These are phyloP conservation scores for Arachnomyces sp. DNA, from an alignment of 2,329 filamentous ascomycete genomes.

Conservation along the genomic window DNA sequence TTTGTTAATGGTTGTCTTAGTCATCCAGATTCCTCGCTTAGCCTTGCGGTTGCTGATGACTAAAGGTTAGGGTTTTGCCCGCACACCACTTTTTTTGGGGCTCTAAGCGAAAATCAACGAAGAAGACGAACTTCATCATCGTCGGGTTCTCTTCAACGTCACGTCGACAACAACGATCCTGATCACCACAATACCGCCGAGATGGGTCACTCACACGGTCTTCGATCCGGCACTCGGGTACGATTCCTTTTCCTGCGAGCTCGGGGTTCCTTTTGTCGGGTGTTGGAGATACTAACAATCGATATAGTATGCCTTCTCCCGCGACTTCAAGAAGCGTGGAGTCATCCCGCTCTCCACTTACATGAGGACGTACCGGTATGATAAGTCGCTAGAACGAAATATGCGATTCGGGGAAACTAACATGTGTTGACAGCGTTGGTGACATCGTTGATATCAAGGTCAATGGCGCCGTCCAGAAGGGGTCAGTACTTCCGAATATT, in stretches of 20 bases:
- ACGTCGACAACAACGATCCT: slow-evolving; percentile 35
- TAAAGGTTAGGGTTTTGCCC: slow-evolving; percentile 13
- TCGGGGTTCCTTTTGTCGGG: slow-evolving; percentile 5
- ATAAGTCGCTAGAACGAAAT: slow-evolving; percentile 15
- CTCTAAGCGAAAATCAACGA: slow-evolving; percentile 15
- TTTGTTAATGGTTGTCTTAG: slow-evolving; percentile 9
- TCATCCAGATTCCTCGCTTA: slow-evolving; percentile 8
- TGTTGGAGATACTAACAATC: slow-evolving; percentile 9
- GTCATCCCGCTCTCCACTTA: slow-evolving; percentile 91
- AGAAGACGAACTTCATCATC: slow-evolving; percentile 22
- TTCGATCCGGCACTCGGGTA: slow-evolving; percentile 78
- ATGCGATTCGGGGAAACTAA: slow-evolving; percentile 36
- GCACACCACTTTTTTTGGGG: slow-evolving; percentile 6
- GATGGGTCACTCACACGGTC: slow-evolving; percentile 83
- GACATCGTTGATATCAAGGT: slow-evolving; percentile 98
- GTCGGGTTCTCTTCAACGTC: slow-evolving; percentile 31
- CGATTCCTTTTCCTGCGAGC: slow-evolving; percentile 29
- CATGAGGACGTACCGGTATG: slow-evolving; percentile 83
- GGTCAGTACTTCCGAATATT: slow-evolving; percentile 51
- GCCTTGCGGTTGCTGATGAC: slow-evolving; percentile 8
- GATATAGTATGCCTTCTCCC: slow-evolving; percentile 76
- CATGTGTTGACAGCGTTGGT: slow-evolving; percentile 61
- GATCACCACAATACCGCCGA: slow-evolving; percentile 45
- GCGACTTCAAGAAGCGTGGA: slow-evolving; percentile 91
- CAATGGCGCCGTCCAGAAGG: slow-evolving; percentile 98